Conservation (phyloP, 768 basidiomycete species). For the Leucocoprinus leucothites region DNA sequence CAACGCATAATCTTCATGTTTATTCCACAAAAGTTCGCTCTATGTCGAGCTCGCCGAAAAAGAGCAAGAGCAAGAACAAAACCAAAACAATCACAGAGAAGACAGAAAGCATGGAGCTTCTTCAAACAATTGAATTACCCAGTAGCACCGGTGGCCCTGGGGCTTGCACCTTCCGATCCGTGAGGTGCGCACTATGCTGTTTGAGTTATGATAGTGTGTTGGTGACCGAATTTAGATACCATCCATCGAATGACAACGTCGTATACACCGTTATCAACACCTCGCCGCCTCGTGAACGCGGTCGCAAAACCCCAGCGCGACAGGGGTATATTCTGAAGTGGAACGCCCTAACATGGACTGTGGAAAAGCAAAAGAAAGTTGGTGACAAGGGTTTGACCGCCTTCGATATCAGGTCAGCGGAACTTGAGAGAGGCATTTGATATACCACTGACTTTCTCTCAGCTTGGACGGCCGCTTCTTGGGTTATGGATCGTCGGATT, state of each 20-base stretch:
- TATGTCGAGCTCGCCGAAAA: conserved; percentile 21
- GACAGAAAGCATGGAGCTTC: conserved; percentile 32
- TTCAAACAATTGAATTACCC: conserved; percentile 56
- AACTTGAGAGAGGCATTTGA: background rate
- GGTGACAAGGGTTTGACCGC: conserved; percentile 81
- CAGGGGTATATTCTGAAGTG: conserved; percentile 70
- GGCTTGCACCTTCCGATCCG: conserved; percentile 60
- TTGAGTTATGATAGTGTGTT: background rate
- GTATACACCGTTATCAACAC: conserved; percentile 76
- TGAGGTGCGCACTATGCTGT: conserved; percentile 35
- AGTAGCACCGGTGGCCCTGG: conserved; percentile 41
- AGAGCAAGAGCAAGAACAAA: conserved; percentile 42
- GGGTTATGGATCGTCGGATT: conserved; percentile 85
- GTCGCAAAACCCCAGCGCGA: conserved; percentile 50
- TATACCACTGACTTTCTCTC: conserved; percentile 9
- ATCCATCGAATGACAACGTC: conserved; percentile 46
- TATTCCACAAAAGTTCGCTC: conserved; percentile 40
- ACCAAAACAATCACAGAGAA: conserved; percentile 16
- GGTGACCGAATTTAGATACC: conserved; percentile 39
- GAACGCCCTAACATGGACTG: conserved; percentile 68
- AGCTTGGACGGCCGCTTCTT: conserved; percentile 82
- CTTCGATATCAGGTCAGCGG: conserved; percentile 80
- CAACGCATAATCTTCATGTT: conserved; percentile 60
- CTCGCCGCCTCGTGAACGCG: conserved; percentile 52
- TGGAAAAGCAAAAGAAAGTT: conserved; percentile 66